Percentiles rank a stretch among this genome's conserved stretches.
These are phyloP conservation scores for Carex littledalei DNA, from an alignment of 176 grass and related monocot species.

Conservation along the genomic window DNA sequence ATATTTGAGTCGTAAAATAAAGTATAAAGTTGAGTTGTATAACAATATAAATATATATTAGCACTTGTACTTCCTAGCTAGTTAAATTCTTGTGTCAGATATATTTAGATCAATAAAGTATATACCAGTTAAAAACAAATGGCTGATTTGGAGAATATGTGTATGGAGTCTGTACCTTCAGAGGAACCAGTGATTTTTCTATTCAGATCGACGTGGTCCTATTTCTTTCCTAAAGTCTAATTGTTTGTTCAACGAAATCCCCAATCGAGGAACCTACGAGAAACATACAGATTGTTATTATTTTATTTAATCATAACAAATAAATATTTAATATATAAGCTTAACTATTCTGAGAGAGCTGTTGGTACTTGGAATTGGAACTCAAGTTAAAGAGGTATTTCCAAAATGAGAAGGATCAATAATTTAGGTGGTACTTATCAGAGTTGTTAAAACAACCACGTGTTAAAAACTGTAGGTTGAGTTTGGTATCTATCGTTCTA, in stretches of 20 bases:
- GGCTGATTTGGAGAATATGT: too few relatives aligned
- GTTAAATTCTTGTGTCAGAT: too few relatives aligned
- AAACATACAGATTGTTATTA: background rate
- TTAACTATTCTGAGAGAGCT: background rate
- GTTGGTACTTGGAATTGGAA: background rate
- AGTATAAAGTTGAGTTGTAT: background rate
- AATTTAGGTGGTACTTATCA: background rate
- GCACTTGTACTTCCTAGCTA: too few relatives aligned
- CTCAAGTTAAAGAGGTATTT: background rate
- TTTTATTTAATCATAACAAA: too few relatives aligned
- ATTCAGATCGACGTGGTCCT: background rate
- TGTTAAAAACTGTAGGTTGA: background rate
- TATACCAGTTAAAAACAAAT: too few relatives aligned
- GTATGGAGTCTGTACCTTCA: background rate
- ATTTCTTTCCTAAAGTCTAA: background rate
- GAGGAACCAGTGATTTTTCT: background rate
- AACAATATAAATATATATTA: background rate
- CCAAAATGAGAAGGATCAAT: background rate
- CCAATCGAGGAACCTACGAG: background rate
- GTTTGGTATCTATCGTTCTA: conserved; percentile 3
- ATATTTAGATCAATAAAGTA: too few relatives aligned
- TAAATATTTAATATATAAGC: too few relatives aligned
- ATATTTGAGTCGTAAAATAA: background rate
- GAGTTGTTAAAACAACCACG: too few relatives aligned
- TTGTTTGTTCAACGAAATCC: background rate